phyloP scores from a whole-genome alignment of 108 stramenopile species.

The Poteriospumella lacustris region DNA sequence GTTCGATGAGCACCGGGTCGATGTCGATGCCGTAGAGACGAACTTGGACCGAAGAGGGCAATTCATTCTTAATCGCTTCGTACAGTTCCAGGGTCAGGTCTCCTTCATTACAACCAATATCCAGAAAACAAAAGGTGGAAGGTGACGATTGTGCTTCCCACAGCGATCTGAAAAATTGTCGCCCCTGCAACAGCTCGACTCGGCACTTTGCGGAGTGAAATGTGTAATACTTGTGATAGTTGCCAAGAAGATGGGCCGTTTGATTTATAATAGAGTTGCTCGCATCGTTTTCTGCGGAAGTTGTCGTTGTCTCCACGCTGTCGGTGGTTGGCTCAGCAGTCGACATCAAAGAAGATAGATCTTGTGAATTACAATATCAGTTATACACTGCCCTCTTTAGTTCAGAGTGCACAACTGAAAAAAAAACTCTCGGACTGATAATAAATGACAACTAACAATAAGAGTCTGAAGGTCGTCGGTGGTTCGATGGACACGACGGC shows the following conservation, averaged over 20 bases:
- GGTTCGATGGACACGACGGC: no score
- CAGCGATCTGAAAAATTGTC: neutral
- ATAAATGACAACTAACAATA: no score
- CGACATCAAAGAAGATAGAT: no score
- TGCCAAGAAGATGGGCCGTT: conserved; percentile 8
- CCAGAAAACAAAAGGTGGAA: neutral
- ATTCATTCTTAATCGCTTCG: neutral
- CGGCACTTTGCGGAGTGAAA: neutral
- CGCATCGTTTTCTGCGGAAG: no score
- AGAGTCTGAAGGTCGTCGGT: no score
- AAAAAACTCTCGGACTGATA: no score
- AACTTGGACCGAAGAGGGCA: neutral
- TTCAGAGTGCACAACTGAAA: no score
- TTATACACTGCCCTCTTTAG: no score
- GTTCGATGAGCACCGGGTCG: neutral
- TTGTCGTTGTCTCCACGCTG: no score
- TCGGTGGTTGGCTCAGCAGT: no score
- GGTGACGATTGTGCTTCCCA: neutral
- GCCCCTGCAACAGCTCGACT: neutral
- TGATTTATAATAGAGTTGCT: no score
- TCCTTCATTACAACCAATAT: conserved; percentile 13
- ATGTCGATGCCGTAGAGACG: neutral
- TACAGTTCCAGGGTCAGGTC: neutral
- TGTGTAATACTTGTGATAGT: conserved; percentile 21
- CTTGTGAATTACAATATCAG: no score